Conservation (phyloP, 345 rosid genomes). For the Excoecaria cochinchinensis region DNA sequence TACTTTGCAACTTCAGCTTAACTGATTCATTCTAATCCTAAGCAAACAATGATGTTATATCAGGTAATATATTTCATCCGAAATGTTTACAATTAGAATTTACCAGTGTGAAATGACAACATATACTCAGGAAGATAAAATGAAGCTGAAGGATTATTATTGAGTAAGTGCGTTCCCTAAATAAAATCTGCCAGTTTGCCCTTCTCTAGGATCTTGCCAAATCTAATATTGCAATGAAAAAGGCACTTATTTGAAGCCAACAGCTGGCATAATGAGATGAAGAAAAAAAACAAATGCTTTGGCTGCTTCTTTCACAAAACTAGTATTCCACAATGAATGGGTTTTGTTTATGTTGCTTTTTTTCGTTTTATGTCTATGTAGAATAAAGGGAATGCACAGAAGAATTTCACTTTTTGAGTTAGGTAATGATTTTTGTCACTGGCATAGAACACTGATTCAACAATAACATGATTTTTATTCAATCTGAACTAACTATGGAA, state of each 20-base stretch:
- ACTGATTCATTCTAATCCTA: neutral
- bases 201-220: neutral
- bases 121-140: neutral
- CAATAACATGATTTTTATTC: too few species aligned
- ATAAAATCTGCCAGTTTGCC: neutral
- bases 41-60: neutral
- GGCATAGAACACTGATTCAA: neutral
- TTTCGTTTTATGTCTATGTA: neutral
- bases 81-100: neutral
- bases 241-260: neutral
- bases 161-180: neutral
- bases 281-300: neutral
- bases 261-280: neutral
- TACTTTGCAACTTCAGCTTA: neutral
- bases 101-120: neutral
- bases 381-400: neutral
- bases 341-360: neutral
- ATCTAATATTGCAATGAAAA: neutral
- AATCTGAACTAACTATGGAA: too few species aligned
- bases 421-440: neutral
- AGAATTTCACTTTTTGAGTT: neutral
- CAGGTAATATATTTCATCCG: too few species aligned
- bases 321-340: neutral
- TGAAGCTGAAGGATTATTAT: neutral
- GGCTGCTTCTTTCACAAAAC: neutral